These are phyloP conservation scores for Cucumis melo DNA, from an alignment of 306 rosid species.

Conservation along the genomic window DNA sequence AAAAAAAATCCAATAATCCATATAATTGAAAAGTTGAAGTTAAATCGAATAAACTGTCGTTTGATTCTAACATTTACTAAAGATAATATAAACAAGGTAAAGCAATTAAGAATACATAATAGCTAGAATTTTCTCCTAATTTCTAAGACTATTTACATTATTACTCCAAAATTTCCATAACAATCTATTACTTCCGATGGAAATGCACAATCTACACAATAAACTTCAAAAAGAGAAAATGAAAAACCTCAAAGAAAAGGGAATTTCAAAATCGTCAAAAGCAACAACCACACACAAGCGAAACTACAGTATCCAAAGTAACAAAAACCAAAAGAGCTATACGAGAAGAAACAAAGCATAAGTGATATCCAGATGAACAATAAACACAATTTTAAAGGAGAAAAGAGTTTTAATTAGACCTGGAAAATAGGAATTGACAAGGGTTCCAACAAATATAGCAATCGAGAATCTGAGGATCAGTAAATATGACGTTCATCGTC, in stretches of 20 bases:
- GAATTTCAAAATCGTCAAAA: not conserved
- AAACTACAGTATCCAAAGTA: not conserved
- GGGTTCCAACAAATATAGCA: slow-evolving; percentile 66
- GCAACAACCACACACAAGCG: not conserved
- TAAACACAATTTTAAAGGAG: not conserved
- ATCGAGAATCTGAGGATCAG: slow-evolving; percentile 75
- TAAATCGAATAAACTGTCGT: not conserved
- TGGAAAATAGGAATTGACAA: slow-evolving; percentile 53
- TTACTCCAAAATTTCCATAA: not conserved
- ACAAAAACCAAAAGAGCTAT: not conserved
- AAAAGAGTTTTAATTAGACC: slow-evolving; percentile 20
- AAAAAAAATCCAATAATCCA: not conserved
- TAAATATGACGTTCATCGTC: slow-evolving; percentile 11
- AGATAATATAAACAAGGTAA: not conserved
- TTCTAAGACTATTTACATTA: not conserved
- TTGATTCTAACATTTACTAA: not conserved
- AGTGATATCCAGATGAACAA: not conserved
- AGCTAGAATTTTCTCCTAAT: not conserved
- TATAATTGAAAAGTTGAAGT: not conserved
- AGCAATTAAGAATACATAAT: not conserved
- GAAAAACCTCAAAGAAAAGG: not conserved
- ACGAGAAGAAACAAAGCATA: not conserved
- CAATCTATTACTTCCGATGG: not conserved
- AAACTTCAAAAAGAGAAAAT: not conserved
- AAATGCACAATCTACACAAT: not conserved